Base-by-base conservation (phyloP, 371 early-diverging fungal species). In the Zopfochytrium polystomum region DNA sequence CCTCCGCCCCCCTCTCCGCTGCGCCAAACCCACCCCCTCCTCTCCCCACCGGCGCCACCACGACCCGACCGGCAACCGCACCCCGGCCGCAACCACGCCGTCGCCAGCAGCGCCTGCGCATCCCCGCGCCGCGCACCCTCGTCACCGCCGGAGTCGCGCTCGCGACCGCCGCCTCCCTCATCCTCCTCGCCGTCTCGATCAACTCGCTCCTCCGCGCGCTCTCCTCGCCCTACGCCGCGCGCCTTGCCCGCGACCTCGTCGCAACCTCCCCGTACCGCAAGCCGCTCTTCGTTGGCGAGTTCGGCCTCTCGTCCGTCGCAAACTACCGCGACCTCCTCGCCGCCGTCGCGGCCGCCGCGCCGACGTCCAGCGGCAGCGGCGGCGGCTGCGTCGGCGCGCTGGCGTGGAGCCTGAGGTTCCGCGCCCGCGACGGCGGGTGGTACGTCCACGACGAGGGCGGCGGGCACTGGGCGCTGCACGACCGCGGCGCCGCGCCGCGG, bases 241-340 rank as follows among this genome's bases (percentile, higher is more conserved):
- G 71, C 18, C 22, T 52, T 18, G 26, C 38, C 0, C 13, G 20
- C 13, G 73, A 72, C 48, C 50, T 47, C 30, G 55, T 35, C 60
- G 46, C 48, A 7, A 52, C 55, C 35, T 51, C 55, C 0, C 30
- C 43, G n/a, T 53, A 34, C 64, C 34, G 56, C 42, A 77, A 77
- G 56, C 66, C 68, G 25, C 71, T 73, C 42, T 53, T 68, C 29
- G 70, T 65, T 1, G 73, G 70, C 38, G 78, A 77, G 57, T 70
- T 66, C 58, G 78, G 75, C 4, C 55, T 77, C 46, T 60, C 64
- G 2, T 33, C 61, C 25, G 2, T 48, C 1, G 1, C 27, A 3
- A 44, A 55, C 3, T 23, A 57, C 20, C 15, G 13, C 20, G 30
- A 42, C 2, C 31, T 71, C n/a, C 25, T 71, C 31, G n/a, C 46